phyloP scores from a whole-genome alignment of 768 basidiomycete genomes.

The Dioszegia crocea region DNA sequence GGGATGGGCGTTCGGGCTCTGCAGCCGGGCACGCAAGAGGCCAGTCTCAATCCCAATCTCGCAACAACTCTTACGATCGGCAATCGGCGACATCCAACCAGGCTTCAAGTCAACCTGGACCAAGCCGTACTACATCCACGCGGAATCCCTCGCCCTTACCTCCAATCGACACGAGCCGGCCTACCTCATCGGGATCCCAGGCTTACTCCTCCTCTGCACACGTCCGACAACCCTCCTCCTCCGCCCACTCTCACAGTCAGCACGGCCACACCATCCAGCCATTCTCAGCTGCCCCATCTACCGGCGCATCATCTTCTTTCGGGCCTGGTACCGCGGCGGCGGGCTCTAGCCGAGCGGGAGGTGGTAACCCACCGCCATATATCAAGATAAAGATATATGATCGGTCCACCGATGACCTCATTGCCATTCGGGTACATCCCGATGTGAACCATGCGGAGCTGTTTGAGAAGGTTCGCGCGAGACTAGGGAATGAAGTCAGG shows the following conservation, averaged over 20 bases:
- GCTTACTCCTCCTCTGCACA: not conserved
- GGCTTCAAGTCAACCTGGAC: not conserved
- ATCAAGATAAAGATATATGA: constrained; percentile 99
- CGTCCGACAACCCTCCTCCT: constrained; percentile 1
- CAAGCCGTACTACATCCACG: constrained; percentile 14
- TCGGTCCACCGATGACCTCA: constrained; percentile 84
- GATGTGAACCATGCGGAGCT: constrained; percentile 78
- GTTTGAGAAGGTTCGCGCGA: constrained; percentile 83
- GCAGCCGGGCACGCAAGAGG: not conserved
- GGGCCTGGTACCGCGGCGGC: not conserved
- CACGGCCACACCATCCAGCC: constrained; percentile 9
- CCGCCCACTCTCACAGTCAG: not conserved
- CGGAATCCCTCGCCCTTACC: constrained; percentile 31
- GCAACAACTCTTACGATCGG: not conserved
- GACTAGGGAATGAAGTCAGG: constrained; percentile 70
- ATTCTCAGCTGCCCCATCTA: constrained; percentile 22
- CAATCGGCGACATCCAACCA: not conserved
- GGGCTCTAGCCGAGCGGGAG: too few species aligned
- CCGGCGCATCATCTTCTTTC: constrained; percentile 16
- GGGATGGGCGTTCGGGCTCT: not conserved
- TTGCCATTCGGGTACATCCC: constrained; percentile 95
- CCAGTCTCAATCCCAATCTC: not conserved
- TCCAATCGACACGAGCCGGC: constrained; percentile 21
- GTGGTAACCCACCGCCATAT: constrained; percentile 58
- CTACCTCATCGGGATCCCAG: constrained; percentile 2